Percentiles rank a stretch among this genome's conserved stretches.
Evolutionary conservation across 805 yeast genomes (phyloP).

Genomic region (Wickerhamomyces kurtzmanii): DNA sequence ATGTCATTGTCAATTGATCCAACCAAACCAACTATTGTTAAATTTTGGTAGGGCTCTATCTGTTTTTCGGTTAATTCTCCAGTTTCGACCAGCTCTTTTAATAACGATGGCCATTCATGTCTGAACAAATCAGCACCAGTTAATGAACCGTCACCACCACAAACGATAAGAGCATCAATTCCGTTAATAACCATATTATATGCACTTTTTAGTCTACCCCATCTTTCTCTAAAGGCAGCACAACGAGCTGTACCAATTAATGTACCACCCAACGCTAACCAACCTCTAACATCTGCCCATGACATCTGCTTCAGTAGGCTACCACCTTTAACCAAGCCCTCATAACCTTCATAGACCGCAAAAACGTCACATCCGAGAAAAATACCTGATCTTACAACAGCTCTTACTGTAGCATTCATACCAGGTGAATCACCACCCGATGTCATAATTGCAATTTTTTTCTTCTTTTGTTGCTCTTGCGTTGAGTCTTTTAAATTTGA

Average conservation of each 20-base stretch:
- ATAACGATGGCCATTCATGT: conserved; percentile 66
- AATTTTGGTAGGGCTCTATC: conserved; percentile 36
- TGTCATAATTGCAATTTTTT: conserved; percentile 68
- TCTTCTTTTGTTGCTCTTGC: conserved; percentile 10
- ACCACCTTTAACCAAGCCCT: conserved; percentile 64
- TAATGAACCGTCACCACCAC: conserved; percentile 80
- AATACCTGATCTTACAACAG: conserved; percentile 63
- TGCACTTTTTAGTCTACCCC: conserved; percentile 56
- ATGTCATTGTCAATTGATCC: conserved; percentile 83
- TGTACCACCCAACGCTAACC: conserved; percentile 66
- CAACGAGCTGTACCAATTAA: conserved; percentile 74
- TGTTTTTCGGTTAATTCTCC: conserved; percentile 37
- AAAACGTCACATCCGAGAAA: conserved; percentile 54
- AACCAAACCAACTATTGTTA: conserved; percentile 66
- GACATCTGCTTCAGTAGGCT: conserved; percentile 44
- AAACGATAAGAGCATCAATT: conserved; percentile 68
- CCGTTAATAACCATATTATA: conserved; percentile 60
- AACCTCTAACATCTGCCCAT: conserved; percentile 70
- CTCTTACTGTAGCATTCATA: conserved; percentile 70
- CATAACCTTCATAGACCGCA: conserved; percentile 67
- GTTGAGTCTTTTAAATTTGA: neutral
- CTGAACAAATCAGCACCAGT: conserved; percentile 78
- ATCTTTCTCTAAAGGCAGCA: conserved; percentile 53
- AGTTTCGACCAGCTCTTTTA: conserved; percentile 40
- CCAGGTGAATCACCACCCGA: conserved; percentile 82